Base-by-base conservation (phyloP, 805 yeast genomes). In the Cyberlindnera sargentensis region DNA sequence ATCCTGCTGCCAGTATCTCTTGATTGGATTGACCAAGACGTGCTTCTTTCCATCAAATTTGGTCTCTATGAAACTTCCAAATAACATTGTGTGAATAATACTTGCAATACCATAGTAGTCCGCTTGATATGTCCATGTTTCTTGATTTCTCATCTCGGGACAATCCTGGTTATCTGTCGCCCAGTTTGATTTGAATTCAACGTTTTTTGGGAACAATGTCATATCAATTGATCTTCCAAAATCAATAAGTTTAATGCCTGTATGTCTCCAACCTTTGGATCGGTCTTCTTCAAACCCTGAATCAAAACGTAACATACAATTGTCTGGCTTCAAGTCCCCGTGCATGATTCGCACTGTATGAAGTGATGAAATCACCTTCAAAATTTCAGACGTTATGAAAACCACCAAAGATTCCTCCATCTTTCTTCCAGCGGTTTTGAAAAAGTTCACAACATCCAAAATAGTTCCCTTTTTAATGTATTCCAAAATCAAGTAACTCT, bases 21-120 rank as follows among this genome's bases (percentile, higher is more conserved):
- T 85, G 24, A 85, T 66, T 1, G 73, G 58, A 31, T 68, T 69
- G 6, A 63, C 52, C 23, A 83, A 52, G n/a, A 56, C 61, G 40
- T 70, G 63, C 15, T 47, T 48, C 0, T 63, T 65, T 7, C 54
- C 53, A 9, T 60, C 48, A 20, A 58, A 55, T 1, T 57, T 59
- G 0, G 76, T 68, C 39, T 73, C 75, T 28, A 88, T 80, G 43
- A 72, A 71, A 10, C 70, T 66, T 0, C 95, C 95, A 66, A 80
- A 88, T 15, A 89, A 65, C 71, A 89, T 63, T 0, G 80, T 72
- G 54, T 88, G 91, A 3, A 87, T 66, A 0, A 84, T 75, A 31
- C 79, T 74, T 0, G 96, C 96, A 20, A 86, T 48, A 0, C 96
- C 96, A 59, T 74, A 84, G 57, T 87, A 87, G 63, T 89, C 97